These are phyloP conservation scores for Penicillium sp. DNA, from an alignment of 2,329 filamentous ascomycete genomes.

Conservation along the genomic window DNA sequence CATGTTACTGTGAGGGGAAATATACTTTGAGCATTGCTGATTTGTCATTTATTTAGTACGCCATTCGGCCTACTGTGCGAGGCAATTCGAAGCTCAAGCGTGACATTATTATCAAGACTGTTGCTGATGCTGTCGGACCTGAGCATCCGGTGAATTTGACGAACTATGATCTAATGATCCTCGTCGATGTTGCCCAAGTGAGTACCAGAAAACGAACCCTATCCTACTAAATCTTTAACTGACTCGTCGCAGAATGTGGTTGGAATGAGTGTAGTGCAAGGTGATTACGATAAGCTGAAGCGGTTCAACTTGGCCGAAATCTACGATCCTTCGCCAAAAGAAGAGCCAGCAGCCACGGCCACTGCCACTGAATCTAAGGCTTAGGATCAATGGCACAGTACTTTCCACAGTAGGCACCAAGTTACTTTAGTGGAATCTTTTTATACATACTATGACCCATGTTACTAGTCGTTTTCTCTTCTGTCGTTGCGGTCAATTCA, in stretches of 20 bases:
- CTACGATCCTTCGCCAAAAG: slow-evolving; percentile 50
- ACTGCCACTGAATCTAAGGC: not conserved
- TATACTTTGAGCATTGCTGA: slow-evolving; percentile 3
- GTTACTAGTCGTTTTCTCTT: not conserved
- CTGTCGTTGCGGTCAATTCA: not conserved
- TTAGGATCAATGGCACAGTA: not conserved
- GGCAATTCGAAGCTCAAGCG: slow-evolving; percentile 59
- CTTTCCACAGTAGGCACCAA: not conserved
- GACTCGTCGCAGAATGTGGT: slow-evolving; percentile 55
- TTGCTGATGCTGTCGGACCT: slow-evolving; percentile 58
- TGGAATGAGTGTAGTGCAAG: slow-evolving; percentile 63
- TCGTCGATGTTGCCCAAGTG: slow-evolving; percentile 64
- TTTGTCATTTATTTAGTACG: slow-evolving; percentile 50
- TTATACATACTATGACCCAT: not conserved
- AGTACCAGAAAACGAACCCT: slow-evolving; percentile 21
- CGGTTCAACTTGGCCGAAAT: slow-evolving; percentile 64
- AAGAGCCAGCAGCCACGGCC: not conserved
- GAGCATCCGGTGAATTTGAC: slow-evolving; percentile 62
- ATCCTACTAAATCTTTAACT: slow-evolving; percentile 10
- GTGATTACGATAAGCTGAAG: slow-evolving; percentile 61
- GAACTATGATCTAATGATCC: slow-evolving; percentile 60
- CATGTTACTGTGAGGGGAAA: slow-evolving; percentile 1
- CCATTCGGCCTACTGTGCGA: slow-evolving; percentile 61
- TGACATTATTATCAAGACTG: slow-evolving; percentile 59
- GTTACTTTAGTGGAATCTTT: not conserved